These are phyloP conservation scores for Camellia japonica DNA, from an alignment of 148 eudicot genomes.

Conservation along the genomic window DNA sequence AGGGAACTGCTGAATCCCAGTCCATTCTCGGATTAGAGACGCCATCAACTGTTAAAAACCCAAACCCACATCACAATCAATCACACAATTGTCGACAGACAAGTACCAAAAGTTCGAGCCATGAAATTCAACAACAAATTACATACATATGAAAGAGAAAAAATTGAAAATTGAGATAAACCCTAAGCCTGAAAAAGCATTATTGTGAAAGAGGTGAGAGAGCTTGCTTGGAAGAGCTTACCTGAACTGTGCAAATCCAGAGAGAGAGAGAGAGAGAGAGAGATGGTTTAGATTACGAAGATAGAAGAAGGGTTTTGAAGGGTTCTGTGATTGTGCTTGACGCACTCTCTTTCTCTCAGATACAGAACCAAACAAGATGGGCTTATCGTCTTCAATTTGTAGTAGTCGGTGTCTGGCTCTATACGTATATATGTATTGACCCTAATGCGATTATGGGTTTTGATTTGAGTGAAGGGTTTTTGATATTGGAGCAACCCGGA, in stretches of 20 bases:
- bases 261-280: background rate
- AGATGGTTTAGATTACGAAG: background rate
- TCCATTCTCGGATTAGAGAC: constrained; percentile 63
- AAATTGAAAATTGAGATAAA: constrained; percentile 11
- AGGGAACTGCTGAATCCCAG: constrained; percentile 89
- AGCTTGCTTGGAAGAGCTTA: background rate
- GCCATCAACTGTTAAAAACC: constrained; percentile 32
- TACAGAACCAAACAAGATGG: constrained; percentile 1
- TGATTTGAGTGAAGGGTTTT: no score
- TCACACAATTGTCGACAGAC: background rate
- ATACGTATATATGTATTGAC: no score
- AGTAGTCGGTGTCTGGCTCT: background rate
- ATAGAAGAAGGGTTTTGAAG: background rate
- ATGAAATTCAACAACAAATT: background rate
- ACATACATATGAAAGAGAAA: no score
- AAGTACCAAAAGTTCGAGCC: background rate
- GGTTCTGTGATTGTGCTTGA: background rate
- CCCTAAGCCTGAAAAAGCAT: constrained; percentile 10
- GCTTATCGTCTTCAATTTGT: constrained; percentile 4
- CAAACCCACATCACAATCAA: background rate
- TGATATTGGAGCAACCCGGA: no score
- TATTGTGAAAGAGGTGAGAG: background rate
- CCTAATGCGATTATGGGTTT: no score
- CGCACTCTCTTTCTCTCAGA: background rate
- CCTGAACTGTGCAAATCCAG: background rate